Conservation (phyloP, 1,139 yeast genomes). For the Pichia terricola region DNA sequence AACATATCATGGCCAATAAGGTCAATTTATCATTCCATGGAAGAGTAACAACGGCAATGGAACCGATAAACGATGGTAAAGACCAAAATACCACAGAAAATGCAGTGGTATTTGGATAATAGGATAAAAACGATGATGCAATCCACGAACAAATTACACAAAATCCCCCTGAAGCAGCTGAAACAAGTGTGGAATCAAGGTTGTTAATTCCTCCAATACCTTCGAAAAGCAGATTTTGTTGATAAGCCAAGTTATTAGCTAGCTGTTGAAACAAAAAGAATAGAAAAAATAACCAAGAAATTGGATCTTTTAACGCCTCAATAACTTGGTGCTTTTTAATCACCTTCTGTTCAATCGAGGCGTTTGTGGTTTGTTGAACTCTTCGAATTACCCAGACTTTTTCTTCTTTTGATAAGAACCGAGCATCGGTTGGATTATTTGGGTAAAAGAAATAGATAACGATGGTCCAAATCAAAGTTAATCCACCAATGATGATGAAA, state of each 20-base stretch:
- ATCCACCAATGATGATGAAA: constrained; percentile 29
- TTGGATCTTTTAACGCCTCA: constrained; percentile 32
- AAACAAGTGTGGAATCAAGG: constrained; percentile 38
- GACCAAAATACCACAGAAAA: constrained; percentile 26
- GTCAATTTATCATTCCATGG: constrained; percentile 34
- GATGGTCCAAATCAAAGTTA: constrained; percentile 27
- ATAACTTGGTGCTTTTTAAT: constrained; percentile 29
- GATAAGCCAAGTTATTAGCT: constrained; percentile 34
- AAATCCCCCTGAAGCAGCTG: constrained; percentile 27
- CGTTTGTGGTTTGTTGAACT: constrained; percentile 28
- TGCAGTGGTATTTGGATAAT: constrained; percentile 26
- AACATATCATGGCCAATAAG: constrained; percentile 30
- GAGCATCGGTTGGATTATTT: constrained; percentile 29
- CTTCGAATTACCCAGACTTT: constrained; percentile 30
- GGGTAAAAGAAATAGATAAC: constrained; percentile 27
- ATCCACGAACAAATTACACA: constrained; percentile 11
- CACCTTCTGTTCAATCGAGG: constrained; percentile 29
- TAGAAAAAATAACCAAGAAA: constrained; percentile 29
- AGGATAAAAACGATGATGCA: constrained; percentile 15
- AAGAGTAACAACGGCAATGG: constrained; percentile 34
- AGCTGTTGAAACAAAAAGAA: constrained; percentile 28
- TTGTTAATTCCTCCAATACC: constrained; percentile 26
- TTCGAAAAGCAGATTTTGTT: constrained; percentile 28
- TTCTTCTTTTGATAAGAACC: constrained; percentile 26
- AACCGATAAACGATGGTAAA: constrained; percentile 35